These are phyloP conservation scores for Xylaria digitata DNA, from an alignment of 2,329 filamentous ascomycete genomes.

Conservation along the genomic window DNA sequence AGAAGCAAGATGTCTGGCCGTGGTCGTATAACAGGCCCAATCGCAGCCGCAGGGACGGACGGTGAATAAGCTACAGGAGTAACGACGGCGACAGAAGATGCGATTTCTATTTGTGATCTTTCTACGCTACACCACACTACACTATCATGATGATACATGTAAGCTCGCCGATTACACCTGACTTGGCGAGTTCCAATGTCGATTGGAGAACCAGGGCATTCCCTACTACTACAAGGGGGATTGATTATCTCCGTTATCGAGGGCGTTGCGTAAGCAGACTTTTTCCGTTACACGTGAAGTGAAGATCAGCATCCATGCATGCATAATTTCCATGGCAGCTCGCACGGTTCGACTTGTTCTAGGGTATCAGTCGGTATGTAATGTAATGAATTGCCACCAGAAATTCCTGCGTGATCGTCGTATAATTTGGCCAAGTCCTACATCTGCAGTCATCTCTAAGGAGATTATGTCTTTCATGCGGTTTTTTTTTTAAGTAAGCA, in stretches of 20 bases:
- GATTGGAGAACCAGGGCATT: not conserved
- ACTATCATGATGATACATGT: constrained; percentile 9
- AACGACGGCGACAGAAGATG: constrained; percentile 2
- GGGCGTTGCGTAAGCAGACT: not conserved
- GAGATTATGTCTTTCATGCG: constrained; percentile 36
- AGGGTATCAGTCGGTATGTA: not conserved
- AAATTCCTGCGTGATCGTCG: constrained; percentile 19
- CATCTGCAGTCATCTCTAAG: constrained; percentile 38
- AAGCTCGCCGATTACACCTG: constrained; percentile 22
- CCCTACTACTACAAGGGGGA: not conserved
- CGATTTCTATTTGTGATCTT: constrained; percentile 4
- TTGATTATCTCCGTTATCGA: not conserved
- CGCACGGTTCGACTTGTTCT: constrained; percentile 5
- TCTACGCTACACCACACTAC: no score
- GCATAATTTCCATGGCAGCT: constrained; percentile 32
- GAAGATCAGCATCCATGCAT: constrained; percentile 34
- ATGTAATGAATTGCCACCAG: constrained; percentile 15
- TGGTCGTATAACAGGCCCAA: constrained; percentile 11
- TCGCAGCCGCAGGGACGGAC: constrained; percentile 1
- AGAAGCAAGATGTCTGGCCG: constrained; percentile 19
- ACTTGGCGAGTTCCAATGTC: constrained; percentile 13
- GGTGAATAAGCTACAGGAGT: constrained; percentile 6
- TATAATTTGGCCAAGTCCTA: constrained; percentile 30
- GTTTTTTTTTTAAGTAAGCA: constrained; percentile 15
- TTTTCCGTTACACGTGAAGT: constrained; percentile 19